Conservation (phyloP, 2,329 filamentous ascomycete species). For the Sporothrix protearum region DNA sequence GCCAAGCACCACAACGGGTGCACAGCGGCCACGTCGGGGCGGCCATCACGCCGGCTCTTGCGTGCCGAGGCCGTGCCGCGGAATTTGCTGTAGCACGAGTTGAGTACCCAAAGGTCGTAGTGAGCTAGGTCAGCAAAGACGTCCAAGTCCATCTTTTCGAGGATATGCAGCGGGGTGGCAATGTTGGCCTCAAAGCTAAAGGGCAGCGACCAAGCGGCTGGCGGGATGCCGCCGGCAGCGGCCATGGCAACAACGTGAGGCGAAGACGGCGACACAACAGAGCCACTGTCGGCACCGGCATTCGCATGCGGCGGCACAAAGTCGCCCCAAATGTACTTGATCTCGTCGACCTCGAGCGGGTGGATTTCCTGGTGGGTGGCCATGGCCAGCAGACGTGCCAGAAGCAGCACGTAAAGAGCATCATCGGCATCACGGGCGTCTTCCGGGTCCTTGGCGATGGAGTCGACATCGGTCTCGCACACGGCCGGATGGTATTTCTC, state of each 20-base stretch:
- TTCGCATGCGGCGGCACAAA: slow-evolving; percentile 54
- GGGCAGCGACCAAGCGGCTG: slow-evolving; percentile 64
- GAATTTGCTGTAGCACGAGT: slow-evolving; percentile 90
- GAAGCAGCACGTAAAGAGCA: slow-evolving; percentile 60
- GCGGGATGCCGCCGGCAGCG: slow-evolving; percentile 48
- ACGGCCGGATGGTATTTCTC: slow-evolving; percentile 61
- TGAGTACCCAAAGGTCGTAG: slow-evolving; percentile 79
- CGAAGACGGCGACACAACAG: neutral
- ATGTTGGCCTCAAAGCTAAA: slow-evolving; percentile 77
- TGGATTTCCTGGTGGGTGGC: slow-evolving; percentile 57
- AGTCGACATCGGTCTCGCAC: slow-evolving; percentile 64
- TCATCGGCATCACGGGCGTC: slow-evolving; percentile 57
- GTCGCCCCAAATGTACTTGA: slow-evolving; percentile 68
- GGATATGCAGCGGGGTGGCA: slow-evolving; percentile 68
- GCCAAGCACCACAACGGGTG: slow-evolving; percentile 95
- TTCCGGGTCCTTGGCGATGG: slow-evolving; percentile 61
- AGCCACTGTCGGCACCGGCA: slow-evolving; percentile 50
- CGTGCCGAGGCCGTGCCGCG: slow-evolving; percentile 86
- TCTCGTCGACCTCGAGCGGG: slow-evolving; percentile 60
- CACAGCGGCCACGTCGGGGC: slow-evolving; percentile 87
- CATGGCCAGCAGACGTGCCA: slow-evolving; percentile 62
- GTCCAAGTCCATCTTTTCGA: slow-evolving; percentile 82
- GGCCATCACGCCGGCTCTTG: slow-evolving; percentile 69
- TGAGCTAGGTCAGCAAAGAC: slow-evolving; percentile 58
- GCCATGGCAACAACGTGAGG: neutral